Percentiles rank a stretch among this genome's conserved stretches.
Conservation (phyloP, 2,329 filamentous ascomycete species). For the Polytolypa hystricis region DNA sequence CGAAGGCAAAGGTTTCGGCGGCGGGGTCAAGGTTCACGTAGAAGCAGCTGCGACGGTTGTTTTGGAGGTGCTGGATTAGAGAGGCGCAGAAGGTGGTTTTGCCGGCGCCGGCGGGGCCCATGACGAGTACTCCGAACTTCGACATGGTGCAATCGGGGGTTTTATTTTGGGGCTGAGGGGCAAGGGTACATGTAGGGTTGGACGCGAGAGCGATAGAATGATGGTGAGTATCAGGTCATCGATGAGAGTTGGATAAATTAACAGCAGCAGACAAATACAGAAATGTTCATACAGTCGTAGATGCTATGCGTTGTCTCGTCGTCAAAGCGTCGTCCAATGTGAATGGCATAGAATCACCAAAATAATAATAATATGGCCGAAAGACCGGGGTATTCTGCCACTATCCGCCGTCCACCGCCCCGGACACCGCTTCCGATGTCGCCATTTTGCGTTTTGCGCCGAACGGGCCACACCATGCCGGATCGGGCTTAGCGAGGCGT, state of each 20-base stretch:
- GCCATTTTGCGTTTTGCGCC: constrained; percentile 6
- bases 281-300: too few relatives aligned
- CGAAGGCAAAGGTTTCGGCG: constrained; percentile 82
- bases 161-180: not conserved
- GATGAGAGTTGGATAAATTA: too few relatives aligned
- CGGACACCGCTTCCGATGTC: constrained; percentile 1
- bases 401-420: constrained; percentile 3
- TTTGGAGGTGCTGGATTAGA: constrained; percentile 83
- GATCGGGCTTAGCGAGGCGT: not conserved
- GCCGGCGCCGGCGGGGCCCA: constrained; percentile 91
- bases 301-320: too few relatives aligned
- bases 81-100: constrained; percentile 95
- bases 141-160: constrained; percentile 48
- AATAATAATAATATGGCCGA: too few relatives aligned
- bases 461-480: too few relatives aligned
- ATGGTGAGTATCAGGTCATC: too few relatives aligned
- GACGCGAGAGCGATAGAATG: too few relatives aligned
- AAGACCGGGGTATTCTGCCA: constrained; percentile 9
- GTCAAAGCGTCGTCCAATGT: too few relatives aligned
- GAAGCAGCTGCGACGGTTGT: constrained; percentile 85
- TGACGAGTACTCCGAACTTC: constrained; percentile 89
- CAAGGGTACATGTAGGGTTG: not conserved
- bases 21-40: constrained; percentile 98
- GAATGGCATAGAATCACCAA: too few relatives aligned
- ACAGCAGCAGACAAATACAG: too few relatives aligned